Conservation (phyloP, 2,329 filamentous ascomycete species). For the Tolypocladium pustulatum region DNA sequence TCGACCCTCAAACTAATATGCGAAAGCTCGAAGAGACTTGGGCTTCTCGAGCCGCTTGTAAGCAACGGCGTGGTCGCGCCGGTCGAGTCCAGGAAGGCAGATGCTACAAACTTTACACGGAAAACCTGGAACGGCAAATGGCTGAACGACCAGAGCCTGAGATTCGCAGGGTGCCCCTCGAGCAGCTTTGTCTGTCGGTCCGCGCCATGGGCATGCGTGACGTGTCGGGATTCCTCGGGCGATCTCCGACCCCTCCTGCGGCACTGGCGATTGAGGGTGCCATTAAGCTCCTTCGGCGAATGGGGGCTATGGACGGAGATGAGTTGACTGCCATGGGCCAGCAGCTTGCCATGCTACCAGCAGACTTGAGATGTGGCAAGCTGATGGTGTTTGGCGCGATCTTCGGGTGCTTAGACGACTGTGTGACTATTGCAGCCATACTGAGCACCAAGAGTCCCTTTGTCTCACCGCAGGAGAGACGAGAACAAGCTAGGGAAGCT, state of each 20-base stretch:
- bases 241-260: constrained; percentile 82
- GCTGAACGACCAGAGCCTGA: constrained; percentile 82
- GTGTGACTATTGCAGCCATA: constrained; percentile 80
- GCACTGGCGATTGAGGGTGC: constrained; percentile 78
- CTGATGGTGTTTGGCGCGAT: constrained; percentile 91
- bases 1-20: constrained; percentile 86
- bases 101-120: constrained; percentile 93
- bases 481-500: constrained; percentile 71
- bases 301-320: constrained; percentile 80
- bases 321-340: constrained; percentile 83
- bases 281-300: constrained; percentile 64
- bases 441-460: constrained; percentile 87
- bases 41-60: constrained; percentile 88
- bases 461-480: constrained; percentile 68
- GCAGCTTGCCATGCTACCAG: constrained; percentile 90
- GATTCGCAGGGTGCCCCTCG: constrained; percentile 82
- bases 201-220: constrained; percentile 88
- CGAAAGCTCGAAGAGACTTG: constrained; percentile 88
- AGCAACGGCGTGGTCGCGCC: constrained; percentile 85
- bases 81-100: constrained; percentile 83
- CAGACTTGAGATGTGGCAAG: constrained; percentile 86
- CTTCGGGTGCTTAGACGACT: constrained; percentile 84
- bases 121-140: constrained; percentile 79
- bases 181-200: constrained; percentile 89
- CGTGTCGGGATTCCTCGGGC: constrained; percentile 69